Conservation (phyloP, 2,329 filamentous ascomycete genomes). For the Colletotrichum sp. region DNA sequence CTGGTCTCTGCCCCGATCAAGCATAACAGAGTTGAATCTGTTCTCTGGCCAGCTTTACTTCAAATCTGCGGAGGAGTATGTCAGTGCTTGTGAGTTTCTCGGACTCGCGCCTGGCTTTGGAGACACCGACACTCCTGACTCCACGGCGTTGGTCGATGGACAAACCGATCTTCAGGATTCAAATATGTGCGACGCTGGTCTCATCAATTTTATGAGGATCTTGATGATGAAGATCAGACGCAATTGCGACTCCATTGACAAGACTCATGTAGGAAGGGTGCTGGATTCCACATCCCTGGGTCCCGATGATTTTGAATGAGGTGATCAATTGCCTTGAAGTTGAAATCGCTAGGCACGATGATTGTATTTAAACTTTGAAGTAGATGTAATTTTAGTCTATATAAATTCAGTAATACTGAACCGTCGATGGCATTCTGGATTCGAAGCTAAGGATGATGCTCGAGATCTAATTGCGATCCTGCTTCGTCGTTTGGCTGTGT, state of each 20-base stretch:
- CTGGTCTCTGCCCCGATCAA: rapidly evolving
- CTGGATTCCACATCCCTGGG: not conserved
- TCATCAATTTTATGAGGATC: slow-evolving; percentile 37
- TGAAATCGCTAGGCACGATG: too few species aligned
- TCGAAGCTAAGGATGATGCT: too few species aligned
- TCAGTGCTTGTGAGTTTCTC: slow-evolving; percentile 52
- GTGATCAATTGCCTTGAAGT: too few species aligned
- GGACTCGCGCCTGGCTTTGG: slow-evolving; percentile 39
- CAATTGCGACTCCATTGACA: slow-evolving; percentile 40
- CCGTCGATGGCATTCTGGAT: too few species aligned
- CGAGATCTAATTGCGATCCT: too few species aligned
- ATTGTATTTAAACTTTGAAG: too few species aligned
- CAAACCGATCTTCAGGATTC: slow-evolving; percentile 35
- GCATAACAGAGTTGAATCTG: slow-evolving; percentile 57
- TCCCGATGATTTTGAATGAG: too few species aligned
- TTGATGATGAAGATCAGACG: slow-evolving; percentile 39
- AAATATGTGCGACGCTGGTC: slow-evolving; percentile 29
- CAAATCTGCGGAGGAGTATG: slow-evolving; percentile 56
- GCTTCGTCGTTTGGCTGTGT: too few species aligned
- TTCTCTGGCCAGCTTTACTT: slow-evolving; percentile 74
- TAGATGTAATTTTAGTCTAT: too few species aligned
- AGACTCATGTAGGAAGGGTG: slow-evolving; percentile 35
- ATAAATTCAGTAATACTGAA: too few species aligned
- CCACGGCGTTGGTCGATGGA: slow-evolving; percentile 22
- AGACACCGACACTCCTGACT: too few species aligned